Conservation (phyloP, 257 asterid genomes). For the Verbascum thapsus region DNA sequence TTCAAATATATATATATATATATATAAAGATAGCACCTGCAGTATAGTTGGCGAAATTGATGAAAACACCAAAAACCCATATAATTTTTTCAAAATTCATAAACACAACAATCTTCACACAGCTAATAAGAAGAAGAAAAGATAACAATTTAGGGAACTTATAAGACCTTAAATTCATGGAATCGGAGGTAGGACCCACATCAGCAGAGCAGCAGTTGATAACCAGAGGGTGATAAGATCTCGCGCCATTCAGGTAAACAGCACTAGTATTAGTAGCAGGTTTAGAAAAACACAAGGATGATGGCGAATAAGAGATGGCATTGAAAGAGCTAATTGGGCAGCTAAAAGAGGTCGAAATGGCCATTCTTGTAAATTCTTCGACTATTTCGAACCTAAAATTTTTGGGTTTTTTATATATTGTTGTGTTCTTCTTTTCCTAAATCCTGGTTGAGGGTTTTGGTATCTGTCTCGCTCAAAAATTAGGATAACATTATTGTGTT, state of each 20-base stretch:
- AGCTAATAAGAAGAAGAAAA: no score
- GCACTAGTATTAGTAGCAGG: conserved; percentile 20
- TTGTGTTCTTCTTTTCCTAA: no score
- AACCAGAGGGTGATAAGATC: conserved; percentile 34
- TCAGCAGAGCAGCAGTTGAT: conserved; percentile 57
- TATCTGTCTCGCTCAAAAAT: no score
- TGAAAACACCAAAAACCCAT: conserved; percentile 21
- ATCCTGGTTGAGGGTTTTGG: no score
- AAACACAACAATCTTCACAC: no score
- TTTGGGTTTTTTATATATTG: no score
- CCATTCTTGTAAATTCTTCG: conserved; percentile 32
- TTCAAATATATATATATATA: neutral
- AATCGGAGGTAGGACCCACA: conserved; percentile 42
- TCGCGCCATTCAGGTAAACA: conserved; percentile 23
- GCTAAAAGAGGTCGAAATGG: conserved; percentile 36
- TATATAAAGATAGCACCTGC: neutral
- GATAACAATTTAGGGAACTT: no score
- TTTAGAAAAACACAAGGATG: conserved; percentile 43
- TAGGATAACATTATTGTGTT: no score
- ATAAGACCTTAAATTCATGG: conserved; percentile 56
- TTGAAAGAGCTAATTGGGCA: no score
- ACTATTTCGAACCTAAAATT: no score
- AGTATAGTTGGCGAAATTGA: neutral
- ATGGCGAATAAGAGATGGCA: conserved; percentile 40
- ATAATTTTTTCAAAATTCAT: no score